Conservation (phyloP, 2,329 filamentous ascomycete genomes). For the Fusarium austroafricanum region DNA sequence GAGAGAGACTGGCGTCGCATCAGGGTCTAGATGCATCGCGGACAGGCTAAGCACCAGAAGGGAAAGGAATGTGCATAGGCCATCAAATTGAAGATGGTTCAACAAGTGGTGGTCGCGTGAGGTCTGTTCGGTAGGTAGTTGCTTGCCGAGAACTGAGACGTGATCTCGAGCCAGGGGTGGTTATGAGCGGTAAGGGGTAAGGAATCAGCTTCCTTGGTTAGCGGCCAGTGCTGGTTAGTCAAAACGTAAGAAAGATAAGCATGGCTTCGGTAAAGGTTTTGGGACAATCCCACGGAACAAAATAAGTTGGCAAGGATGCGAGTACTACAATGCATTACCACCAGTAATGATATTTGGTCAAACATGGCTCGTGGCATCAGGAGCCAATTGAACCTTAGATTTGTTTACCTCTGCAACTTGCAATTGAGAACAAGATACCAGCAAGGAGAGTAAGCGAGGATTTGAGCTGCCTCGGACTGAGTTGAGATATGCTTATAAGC, state of each 20-base stretch:
- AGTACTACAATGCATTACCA: slow-evolving; percentile 12
- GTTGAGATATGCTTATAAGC: not conserved
- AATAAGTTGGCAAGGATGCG: slow-evolving; percentile 1
- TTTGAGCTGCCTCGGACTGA: not conserved
- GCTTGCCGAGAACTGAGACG: slow-evolving; percentile 13
- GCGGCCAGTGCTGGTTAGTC: slow-evolving; percentile 15
- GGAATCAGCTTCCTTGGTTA: slow-evolving; percentile 6
- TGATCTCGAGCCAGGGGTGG: slow-evolving; percentile 11
- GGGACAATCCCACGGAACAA: slow-evolving; percentile 17
- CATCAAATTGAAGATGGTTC: slow-evolving; percentile 19
- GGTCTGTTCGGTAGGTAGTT: slow-evolving; percentile 10
- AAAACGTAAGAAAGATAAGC: slow-evolving; percentile 32
- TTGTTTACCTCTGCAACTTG: not conserved
- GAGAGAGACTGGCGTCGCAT: slow-evolving; percentile 16
- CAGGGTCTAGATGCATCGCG: slow-evolving; percentile 20
- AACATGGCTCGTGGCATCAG: slow-evolving; percentile 14
- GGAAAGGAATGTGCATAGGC: slow-evolving; percentile 24
- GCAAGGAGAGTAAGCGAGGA: not conserved
- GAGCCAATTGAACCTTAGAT: not conserved
- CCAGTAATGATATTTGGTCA: slow-evolving; percentile 20
- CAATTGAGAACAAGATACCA: slow-evolving; percentile 1
- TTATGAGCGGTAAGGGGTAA: slow-evolving; percentile 36
- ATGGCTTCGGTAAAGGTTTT: slow-evolving; percentile 36
- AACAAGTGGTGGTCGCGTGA: slow-evolving; percentile 34
- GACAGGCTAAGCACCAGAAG: slow-evolving; percentile 21